These are phyloP conservation scores for Irpex sp. DNA, from an alignment of 1,284 basidiomycete genomes.

Conservation along the genomic window DNA sequence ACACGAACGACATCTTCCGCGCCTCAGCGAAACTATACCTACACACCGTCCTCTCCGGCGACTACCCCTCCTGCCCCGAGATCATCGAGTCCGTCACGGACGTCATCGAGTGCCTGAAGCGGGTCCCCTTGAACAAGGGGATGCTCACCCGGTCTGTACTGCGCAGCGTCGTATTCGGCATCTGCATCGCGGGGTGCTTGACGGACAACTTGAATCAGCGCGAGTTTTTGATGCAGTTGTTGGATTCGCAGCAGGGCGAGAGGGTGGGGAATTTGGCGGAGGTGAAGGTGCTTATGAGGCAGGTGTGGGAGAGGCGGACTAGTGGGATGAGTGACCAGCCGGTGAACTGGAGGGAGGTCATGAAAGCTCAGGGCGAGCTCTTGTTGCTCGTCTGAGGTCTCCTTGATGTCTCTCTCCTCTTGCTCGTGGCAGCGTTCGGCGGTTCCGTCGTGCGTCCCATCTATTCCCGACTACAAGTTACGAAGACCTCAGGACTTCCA, in stretches of 20 bases:
- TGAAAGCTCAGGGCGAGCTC: slow-evolving; percentile 37
- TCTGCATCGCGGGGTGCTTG: slow-evolving; percentile 69
- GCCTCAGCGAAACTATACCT: slow-evolving; percentile 71
- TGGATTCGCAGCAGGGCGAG: slow-evolving; percentile 48
- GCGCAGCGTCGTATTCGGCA: slow-evolving; percentile 73
- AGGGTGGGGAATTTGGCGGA: slow-evolving; percentile 60
- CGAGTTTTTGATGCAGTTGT: slow-evolving; percentile 39
- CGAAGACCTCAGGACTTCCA: not conserved
- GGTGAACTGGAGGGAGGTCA: slow-evolving; percentile 59
- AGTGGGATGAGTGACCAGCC: slow-evolving; percentile 24
- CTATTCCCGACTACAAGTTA: not conserved
- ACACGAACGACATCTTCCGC: slow-evolving; percentile 70
- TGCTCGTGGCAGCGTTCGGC: not conserved
- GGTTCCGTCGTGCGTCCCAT: not conserved
- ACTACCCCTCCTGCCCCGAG: slow-evolving; percentile 58
- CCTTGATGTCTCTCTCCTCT: not conserved
- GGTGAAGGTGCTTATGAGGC: slow-evolving; percentile 51
- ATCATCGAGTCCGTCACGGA: slow-evolving; percentile 52
- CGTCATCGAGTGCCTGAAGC: slow-evolving; percentile 47
- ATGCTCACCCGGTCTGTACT: slow-evolving; percentile 53
- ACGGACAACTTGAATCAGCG: slow-evolving; percentile 48
- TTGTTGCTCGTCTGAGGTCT: slow-evolving; percentile 59
- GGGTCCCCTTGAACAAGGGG: slow-evolving; percentile 36
- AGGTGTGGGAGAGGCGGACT: slow-evolving; percentile 48
- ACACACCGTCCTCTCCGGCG: slow-evolving; percentile 66